Percentiles rank a stretch among this genome's conserved stretches.
Conservation (phyloP, 352 stramenopile species). For the Phytophthora sp. region DNA sequence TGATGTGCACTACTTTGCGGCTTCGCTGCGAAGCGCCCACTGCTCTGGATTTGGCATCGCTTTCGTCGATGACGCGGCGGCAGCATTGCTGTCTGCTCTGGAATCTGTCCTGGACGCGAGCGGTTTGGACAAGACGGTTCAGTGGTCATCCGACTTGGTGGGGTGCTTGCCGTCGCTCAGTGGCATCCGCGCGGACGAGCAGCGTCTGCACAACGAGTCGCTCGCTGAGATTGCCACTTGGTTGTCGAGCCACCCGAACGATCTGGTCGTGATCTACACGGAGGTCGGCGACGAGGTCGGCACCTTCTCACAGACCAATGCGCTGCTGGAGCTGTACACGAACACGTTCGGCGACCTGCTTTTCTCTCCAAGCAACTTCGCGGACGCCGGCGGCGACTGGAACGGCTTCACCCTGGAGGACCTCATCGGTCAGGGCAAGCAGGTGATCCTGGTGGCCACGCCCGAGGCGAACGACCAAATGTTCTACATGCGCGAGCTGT, state of each 20-base stretch:
- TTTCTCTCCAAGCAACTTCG: conserved; percentile 55
- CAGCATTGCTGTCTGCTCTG: conserved; percentile 36
- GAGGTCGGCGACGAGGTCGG: conserved; percentile 56
- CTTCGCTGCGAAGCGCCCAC: conserved; percentile 62
- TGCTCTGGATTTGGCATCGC: conserved; percentile 60
- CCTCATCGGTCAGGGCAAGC: conserved; percentile 54
- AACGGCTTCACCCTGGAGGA: conserved; percentile 53
- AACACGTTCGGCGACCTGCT: conserved; percentile 53
- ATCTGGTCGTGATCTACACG: conserved; percentile 64
- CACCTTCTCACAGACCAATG: conserved; percentile 47
- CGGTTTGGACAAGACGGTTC: conserved; percentile 31
- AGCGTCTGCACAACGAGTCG: conserved; percentile 54
- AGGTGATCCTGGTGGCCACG: conserved; percentile 54
- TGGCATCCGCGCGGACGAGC: conserved; percentile 71
- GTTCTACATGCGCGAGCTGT: conserved; percentile 60
- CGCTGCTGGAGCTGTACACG: conserved; percentile 56
- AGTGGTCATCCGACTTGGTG: conserved; percentile 58
- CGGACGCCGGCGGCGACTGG: conserved; percentile 44
- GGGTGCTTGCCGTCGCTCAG: conserved; percentile 77
- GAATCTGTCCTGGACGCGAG: conserved; percentile 43
- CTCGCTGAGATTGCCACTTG: conserved; percentile 64
- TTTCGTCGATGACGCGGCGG: conserved; percentile 54
- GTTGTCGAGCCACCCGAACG: conserved; percentile 49
- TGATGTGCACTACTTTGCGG: conserved; percentile 80
- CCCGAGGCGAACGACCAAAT: conserved; percentile 58